Evolutionary conservation across 2,329 filamentous ascomycete genomes (phyloP).

Genomic region (Scedosporium minutisporum): DNA sequence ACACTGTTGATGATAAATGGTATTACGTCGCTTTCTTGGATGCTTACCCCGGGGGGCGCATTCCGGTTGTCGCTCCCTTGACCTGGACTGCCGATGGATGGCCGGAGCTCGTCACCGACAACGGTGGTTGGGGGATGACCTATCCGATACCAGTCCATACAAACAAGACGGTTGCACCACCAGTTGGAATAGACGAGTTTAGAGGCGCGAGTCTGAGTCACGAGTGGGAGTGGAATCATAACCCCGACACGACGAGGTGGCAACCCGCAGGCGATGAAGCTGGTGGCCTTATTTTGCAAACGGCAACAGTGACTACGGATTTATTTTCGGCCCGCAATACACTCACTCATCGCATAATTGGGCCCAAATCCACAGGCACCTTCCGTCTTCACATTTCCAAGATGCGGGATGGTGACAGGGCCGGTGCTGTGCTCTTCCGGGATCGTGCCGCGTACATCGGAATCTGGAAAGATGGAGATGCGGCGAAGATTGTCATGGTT

Average conservation of each 20-base stretch:
- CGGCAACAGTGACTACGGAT: constrained; percentile 40
- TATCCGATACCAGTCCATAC: constrained; percentile 25
- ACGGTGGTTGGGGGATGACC: constrained; percentile 32
- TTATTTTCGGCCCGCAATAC: constrained; percentile 36
- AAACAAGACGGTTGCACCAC: constrained; percentile 11
- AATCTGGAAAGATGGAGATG: constrained; percentile 25
- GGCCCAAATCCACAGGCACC: constrained; percentile 36
- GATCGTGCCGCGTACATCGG: constrained; percentile 44
- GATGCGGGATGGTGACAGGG: constrained; percentile 40
- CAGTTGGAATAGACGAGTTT: constrained; percentile 32
- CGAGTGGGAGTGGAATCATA: constrained; percentile 53
- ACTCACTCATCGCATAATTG: constrained; percentile 32
- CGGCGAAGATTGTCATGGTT: constrained; percentile 19
- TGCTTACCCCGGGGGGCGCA: constrained; percentile 41
- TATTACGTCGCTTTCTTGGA: constrained; percentile 47
- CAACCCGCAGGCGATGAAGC: constrained; percentile 21
- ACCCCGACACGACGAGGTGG: constrained; percentile 40
- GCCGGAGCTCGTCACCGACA: constrained; percentile 30
- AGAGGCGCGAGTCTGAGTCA: constrained; percentile 15
- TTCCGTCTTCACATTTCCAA: constrained; percentile 35
- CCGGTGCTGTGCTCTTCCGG: constrained; percentile 41
- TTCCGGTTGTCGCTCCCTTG: constrained; percentile 44
- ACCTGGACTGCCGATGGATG: constrained; percentile 39
- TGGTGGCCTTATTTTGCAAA: constrained; percentile 28
- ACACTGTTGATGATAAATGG: constrained; percentile 41